phyloP scores from a whole-genome alignment of 306 rosid species.

The Vigna unguiculata region DNA sequence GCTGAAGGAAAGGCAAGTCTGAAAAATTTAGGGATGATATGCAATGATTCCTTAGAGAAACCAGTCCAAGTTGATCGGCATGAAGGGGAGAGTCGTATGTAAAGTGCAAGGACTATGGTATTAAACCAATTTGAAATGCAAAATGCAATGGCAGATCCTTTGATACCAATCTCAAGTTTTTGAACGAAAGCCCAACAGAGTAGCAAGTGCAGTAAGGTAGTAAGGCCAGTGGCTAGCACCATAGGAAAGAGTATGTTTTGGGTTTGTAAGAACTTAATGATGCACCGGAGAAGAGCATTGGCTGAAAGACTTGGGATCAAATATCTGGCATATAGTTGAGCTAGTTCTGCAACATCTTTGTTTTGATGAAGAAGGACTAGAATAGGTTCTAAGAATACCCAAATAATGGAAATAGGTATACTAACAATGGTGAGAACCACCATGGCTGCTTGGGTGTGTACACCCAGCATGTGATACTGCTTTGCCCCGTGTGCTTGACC shows the following conservation, averaged over 20 bases:
- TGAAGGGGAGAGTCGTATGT: slow-evolving; percentile 61
- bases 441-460: slow-evolving; percentile 74
- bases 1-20: slow-evolving; percentile 71
- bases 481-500: slow-evolving; percentile 92
- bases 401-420: slow-evolving; percentile 56
- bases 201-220: slow-evolving; percentile 53
- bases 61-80: slow-evolving; percentile 74
- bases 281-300: slow-evolving; percentile 66
- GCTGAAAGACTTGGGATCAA: slow-evolving; percentile 72
- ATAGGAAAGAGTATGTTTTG: slow-evolving; percentile 80
- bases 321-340: slow-evolving; percentile 60
- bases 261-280: slow-evolving; percentile 64
- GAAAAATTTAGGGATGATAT: slow-evolving; percentile 53
- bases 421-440: slow-evolving; percentile 52
- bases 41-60: slow-evolving; percentile 63
- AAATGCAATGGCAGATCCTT: slow-evolving; percentile 72
- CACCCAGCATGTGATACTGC: slow-evolving; percentile 66
- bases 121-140: slow-evolving; percentile 71
- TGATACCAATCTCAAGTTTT: slow-evolving; percentile 58
- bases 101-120: slow-evolving; percentile 53
- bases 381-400: slow-evolving; percentile 56
- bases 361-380: slow-evolving; percentile 64
- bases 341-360: slow-evolving; percentile 55
- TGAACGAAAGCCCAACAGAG: slow-evolving; percentile 66
- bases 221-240: slow-evolving; percentile 59